These are phyloP conservation scores for Shiraia sp. DNA, from an alignment of 2,329 filamentous ascomycete species.

Conservation along the genomic window DNA sequence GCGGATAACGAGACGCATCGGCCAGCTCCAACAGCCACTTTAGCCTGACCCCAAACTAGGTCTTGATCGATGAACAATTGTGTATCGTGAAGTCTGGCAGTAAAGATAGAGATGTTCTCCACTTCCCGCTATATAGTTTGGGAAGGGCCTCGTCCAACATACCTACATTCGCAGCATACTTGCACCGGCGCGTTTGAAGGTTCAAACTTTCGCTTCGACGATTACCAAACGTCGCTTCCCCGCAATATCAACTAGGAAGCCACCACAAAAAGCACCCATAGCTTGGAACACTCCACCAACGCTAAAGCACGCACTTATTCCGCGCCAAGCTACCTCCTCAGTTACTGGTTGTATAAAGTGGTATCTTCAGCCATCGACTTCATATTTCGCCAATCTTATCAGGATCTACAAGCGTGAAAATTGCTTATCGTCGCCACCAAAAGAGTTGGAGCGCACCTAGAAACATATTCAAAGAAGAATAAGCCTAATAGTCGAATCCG, in stretches of 20 bases:
- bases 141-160: not conserved
- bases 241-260: constrained; percentile 20
- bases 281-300: not conserved
- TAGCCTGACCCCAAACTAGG: constrained; percentile 21
- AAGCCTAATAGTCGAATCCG: not conserved
- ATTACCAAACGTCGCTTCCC: constrained; percentile 19
- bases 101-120: constrained; percentile 22
- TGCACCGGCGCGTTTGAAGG: constrained; percentile 7
- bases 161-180: constrained; percentile 5
- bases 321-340: constrained; percentile 1
- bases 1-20: constrained; percentile 33
- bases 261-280: constrained; percentile 16
- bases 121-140: constrained; percentile 17
- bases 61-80: constrained; percentile 21
- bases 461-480: not conserved
- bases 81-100: constrained; percentile 35
- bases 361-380: constrained; percentile 25
- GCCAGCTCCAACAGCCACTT: constrained; percentile 32
- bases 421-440: constrained; percentile 13
- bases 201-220: constrained; percentile 6
- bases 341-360: constrained; percentile 10
- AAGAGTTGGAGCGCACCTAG: not conserved
- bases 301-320: not conserved
- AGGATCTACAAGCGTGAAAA: constrained; percentile 6
- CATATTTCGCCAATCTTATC: constrained; percentile 20